These are phyloP conservation scores for Solanum pennellii DNA, from an alignment of 257 asterid genomes.

Conservation along the genomic window DNA sequence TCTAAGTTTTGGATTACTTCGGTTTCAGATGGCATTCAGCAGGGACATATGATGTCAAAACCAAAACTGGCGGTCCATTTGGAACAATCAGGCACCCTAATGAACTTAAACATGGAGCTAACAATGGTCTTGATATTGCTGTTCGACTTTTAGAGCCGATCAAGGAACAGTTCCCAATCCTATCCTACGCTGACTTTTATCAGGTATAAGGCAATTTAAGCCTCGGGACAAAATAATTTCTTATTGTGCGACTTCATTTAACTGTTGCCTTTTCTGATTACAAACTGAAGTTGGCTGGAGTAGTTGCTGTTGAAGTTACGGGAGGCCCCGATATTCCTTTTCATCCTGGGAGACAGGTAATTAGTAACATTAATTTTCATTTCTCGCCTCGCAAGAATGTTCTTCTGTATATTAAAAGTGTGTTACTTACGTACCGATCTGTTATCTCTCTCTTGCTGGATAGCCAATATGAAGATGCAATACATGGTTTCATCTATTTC, in stretches of 20 bases:
- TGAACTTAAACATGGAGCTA: constrained; percentile 76
- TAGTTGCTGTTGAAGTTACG: constrained; percentile 84
- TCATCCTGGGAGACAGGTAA: constrained; percentile 74
- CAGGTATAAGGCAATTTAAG: constrained; percentile 20
- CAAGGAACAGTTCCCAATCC: constrained; percentile 54
- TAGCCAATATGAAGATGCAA: background rate
- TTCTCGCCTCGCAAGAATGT: background rate
- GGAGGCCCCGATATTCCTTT: constrained; percentile 94
- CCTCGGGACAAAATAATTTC: background rate
- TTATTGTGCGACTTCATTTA: background rate
- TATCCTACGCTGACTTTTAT: constrained; percentile 62
- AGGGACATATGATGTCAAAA: constrained; percentile 63
- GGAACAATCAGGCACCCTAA: constrained; percentile 54
- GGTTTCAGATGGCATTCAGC: constrained; percentile 85
- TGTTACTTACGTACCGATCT: background rate
- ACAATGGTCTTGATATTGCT: constrained; percentile 75
- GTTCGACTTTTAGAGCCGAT: constrained; percentile 64
- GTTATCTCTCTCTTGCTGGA: background rate
- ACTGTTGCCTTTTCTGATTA: background rate
- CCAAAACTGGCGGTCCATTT: constrained; percentile 77
- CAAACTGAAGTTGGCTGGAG: constrained; percentile 59
- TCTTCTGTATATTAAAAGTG: background rate
- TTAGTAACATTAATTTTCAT: background rate
- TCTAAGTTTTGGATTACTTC: constrained; percentile 27
- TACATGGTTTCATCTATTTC: background rate